Evolutionary conservation across 805 yeast species (phyloP), one percentile per base, ranked within the genome.

Genomic region (Spathaspora arborariae): DNA sequence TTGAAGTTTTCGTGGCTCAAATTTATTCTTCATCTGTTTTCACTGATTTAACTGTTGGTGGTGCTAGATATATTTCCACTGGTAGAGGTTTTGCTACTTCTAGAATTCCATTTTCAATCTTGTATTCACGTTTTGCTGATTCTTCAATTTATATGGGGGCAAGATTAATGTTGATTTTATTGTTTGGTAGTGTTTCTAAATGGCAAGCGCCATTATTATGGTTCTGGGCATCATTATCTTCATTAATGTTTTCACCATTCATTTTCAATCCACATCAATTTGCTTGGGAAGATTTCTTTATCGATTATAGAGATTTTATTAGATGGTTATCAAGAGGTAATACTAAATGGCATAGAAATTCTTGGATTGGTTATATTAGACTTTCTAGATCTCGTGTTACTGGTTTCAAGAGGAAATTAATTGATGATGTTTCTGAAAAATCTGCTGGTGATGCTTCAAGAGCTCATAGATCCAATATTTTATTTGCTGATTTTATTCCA

Each of bases 211-310:
- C 97, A 38, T 75, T 94, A 57, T 69, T 92, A 53, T 94, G 97
- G 97, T 94, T 94, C 81, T 94, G 98, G 97, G 85, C 94, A 49
- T 85, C 96, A 16, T 74, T 90, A 57, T 76, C 90, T 41, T 88
- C 98, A 2, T 78, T 94, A 72, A 79, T 89, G 72, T 81, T 89
- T 57, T 85, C 98, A 42, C 99, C 99, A 60, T 90, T 92, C 67
- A 63, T 94, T 51, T 94, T 89, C 81, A 94, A 94, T 72, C 99
- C 99, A 41, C 97, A 92, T 72, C 98, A 94, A 75, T 94, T 91
- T 68, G 82, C 97, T 44, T 85, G 95, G 91, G 87, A 84, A 64
- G 97, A 91, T 70, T 92, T 86, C 81, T 89, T 92, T 72, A 82
- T 92, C 65, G 99, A 94, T 68, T 94, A 94, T 80, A 82, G 96